Evolutionary conservation across 2,329 filamentous ascomycete species (phyloP).

Genomic region (Colletotrichum acutatum): DNA sequence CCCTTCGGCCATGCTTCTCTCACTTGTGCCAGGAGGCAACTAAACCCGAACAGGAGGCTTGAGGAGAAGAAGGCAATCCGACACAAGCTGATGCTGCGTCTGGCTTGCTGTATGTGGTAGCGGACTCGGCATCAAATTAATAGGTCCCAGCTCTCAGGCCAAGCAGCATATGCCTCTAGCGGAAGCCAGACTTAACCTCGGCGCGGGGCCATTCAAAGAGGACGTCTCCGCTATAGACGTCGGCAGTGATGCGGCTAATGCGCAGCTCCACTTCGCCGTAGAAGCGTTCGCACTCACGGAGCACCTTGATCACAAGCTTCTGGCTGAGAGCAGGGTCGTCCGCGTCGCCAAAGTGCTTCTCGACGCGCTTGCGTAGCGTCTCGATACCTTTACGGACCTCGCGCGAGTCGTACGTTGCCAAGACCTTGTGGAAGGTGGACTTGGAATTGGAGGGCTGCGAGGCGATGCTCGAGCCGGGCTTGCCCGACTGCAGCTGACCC

Average conservation of each 20-base stretch:
- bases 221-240: constrained; percentile 73
- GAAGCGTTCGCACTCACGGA: constrained; percentile 70
- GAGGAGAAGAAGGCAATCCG: neutral
- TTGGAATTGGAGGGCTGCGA: constrained; percentile 86
- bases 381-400: constrained; percentile 93
- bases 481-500: constrained; percentile 70
- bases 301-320: constrained; percentile 66
- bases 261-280: constrained; percentile 71
- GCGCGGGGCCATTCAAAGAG: constrained; percentile 73
- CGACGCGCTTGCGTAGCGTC: constrained; percentile 87
- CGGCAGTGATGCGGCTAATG: constrained; percentile 68
- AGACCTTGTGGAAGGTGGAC: constrained; percentile 84
- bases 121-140: neutral
- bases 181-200: constrained; percentile 71
- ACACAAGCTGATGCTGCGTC: neutral
- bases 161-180: constrained; percentile 5
- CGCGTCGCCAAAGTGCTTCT: constrained; percentile 96
- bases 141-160: neutral
- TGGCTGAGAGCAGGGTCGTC: constrained; percentile 77
- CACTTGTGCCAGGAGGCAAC: neutral
- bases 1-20: neutral
- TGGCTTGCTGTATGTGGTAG: neutral
- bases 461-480: constrained; percentile 73
- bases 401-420: constrained; percentile 82
- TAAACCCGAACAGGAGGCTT: neutral